Base-by-base conservation (phyloP, 768 basidiomycete genomes). In the Tubosaeta sp. region DNA sequence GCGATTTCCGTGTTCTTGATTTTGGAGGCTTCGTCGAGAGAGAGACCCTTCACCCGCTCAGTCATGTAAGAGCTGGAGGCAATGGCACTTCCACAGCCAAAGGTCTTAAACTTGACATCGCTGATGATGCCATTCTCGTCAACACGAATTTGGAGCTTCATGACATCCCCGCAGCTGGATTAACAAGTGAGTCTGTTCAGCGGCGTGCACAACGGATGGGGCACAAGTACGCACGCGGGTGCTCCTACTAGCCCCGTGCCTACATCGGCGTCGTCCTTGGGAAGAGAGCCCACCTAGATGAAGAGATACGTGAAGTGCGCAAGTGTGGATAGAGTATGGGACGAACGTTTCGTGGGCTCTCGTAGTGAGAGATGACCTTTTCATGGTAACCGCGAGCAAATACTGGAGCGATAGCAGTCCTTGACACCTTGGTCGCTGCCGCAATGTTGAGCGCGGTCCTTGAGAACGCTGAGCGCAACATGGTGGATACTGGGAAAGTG, bases 1-100 rank as follows among this genome's bases (percentile, higher is more conserved):
- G 96, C 96, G 66, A 98, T 99, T 69, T 98, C 96, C 11, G 96
- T 98, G 76, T 99, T 99, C 74, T 94, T 96, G 62, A 99, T 95
- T 67, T 86, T 86, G 48, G 91, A 91, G 8, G 96, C 96, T 53
- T 94, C 91, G 47, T 97, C 96, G 49, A 99, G 72, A 9, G 87
- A 86, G 54, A 98, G 78, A 22, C 96, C 96, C 73, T 86, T 95
- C 54, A 99, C 95, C 46, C 94, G 88, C 74, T 99, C 95, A 16
- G 96, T 99, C 90, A 98, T 94, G 69, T 95, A 99, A 7, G 91
- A 94, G 64, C 91, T 94, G 1, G 93, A 95, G 1, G 96, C 96
- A 53, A 99, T 99, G 59, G 94, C 94, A 57, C 92, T 94, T 47
- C 96, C 96, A 69, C 96, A 98, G 3, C 96, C 95, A 70, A 99